Base-by-base conservation (phyloP, 257 asterid genomes). In the Plantago major region DNA sequence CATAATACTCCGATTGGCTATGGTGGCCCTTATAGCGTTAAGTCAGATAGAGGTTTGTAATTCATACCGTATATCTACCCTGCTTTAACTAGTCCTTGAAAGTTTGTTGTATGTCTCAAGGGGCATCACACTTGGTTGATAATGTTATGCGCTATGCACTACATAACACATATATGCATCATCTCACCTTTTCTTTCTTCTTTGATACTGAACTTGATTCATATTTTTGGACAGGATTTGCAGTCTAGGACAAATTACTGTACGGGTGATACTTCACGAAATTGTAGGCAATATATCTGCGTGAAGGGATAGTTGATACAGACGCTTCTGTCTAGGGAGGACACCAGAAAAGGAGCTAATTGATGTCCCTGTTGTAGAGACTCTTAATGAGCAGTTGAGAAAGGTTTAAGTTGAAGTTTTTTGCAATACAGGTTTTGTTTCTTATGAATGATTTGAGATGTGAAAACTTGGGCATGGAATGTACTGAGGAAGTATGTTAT, bases 31-130 rank as follows among this genome's bases (percentile, higher is more conserved):
- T 82, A 77, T 79, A 74, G 73, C 57, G 74, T 79, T 74, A 71
- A 84, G 68, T 72, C 92, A 66, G 81, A 71, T 81, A 78, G 95
- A 84, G 96, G 96, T 84, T 67, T 58, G 57, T 22, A 43, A 64
- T 59, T 50, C 51, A 10, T 49, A 9, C 43, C 16, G 14, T 19
- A 10, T 57, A 43, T 47, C 15, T 47, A 4, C 17, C 9, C 38
- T 37, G 37, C 42, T 6, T n/a, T 40, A 10, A 53, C 40, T 33
- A 33, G 40, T 7, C 40, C 6, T 33, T 33, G 40, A 33, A 3
- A 33, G 40, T 33, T 33, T 33, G 40, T 33, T 33, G n/a, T n/a
- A n/a, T n/a, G n/a, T n/a, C n/a, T n/a, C n/a, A n/a, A n/a, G n/a
- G n/a, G 40, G 26, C 26, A 22, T 22, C 26, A 22, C 2, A 22